phyloP scores from a whole-genome alignment of 2,329 filamentous ascomycete genomes.

The Sclerotinia glacialis region DNA sequence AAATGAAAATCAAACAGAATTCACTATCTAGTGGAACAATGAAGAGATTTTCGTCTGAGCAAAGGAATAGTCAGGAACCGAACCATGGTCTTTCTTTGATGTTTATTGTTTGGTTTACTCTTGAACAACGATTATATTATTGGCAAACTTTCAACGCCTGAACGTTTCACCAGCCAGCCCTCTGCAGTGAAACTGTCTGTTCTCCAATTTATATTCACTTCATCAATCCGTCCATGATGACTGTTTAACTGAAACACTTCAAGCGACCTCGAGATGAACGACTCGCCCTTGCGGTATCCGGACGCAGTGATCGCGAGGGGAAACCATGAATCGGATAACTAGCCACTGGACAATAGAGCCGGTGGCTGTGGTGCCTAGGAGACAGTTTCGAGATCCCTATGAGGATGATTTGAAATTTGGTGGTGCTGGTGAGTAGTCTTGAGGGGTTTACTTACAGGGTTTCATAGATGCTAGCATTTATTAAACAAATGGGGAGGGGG shows the following conservation, averaged over 20 bases:
- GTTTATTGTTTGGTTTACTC: no score
- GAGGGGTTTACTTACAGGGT: neutral
- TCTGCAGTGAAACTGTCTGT: no score
- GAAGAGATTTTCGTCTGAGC: neutral
- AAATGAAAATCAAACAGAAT: constrained; percentile 43
- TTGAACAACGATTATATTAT: no score
- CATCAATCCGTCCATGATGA: no score
- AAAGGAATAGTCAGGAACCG: neutral
- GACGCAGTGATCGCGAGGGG: neutral
- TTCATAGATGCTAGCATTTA: neutral
- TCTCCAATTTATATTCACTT: no score
- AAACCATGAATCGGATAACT: neutral
- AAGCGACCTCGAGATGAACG: neutral
- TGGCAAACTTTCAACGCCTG: no score
- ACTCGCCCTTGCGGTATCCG: neutral
- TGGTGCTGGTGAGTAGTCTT: neutral
- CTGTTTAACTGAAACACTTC: no score
- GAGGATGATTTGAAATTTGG: neutral
- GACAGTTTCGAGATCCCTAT: no score
- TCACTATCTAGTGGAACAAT: neutral
- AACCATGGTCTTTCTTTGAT: no score
- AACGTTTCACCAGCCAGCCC: no score
- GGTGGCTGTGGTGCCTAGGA: neutral
- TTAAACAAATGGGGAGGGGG: neutral
- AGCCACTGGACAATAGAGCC: neutral